Percentiles rank a stretch among this genome's conserved stretches.
Conservation (phyloP, 1,139 yeast species). For the Suhomyces wounanorum region DNA sequence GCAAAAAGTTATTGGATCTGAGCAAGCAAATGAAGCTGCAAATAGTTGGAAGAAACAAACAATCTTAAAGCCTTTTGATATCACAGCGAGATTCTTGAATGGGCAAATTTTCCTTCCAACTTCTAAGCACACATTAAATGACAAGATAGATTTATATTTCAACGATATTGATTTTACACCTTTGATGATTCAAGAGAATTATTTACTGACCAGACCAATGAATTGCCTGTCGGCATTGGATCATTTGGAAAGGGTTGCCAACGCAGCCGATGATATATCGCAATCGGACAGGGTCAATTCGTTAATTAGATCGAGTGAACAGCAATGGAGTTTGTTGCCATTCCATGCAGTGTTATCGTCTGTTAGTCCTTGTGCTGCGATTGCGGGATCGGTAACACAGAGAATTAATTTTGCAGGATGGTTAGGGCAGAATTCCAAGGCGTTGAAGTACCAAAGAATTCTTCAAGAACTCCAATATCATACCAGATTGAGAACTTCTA, state of each 20-base stretch:
- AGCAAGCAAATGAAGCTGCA: constrained; percentile 52
- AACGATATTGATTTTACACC: constrained; percentile 96
- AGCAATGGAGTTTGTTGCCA: constrained; percentile 95
- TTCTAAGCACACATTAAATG: constrained; percentile 63
- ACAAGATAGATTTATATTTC: constrained; percentile 85
- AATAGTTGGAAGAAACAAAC: constrained; percentile 86
- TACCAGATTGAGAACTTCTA: constrained; percentile 74
- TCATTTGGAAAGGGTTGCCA: constrained; percentile 65
- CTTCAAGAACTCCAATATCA: constrained; percentile 90
- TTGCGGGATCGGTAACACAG: constrained; percentile 71
- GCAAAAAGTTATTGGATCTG: constrained; percentile 59
- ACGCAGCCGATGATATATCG: constrained; percentile 85
- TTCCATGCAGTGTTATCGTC: constrained; percentile 88
- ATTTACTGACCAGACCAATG: constrained; percentile 65
- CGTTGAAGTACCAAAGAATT: constrained; percentile 72
- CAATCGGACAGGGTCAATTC: constrained; percentile 79
- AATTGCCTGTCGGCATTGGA: constrained; percentile 35
- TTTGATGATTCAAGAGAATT: constrained; percentile 94
- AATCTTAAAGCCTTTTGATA: constrained; percentile 91
- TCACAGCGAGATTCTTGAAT: constrained; percentile 68
- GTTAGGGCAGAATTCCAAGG: constrained; percentile 90
- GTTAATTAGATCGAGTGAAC: constrained; percentile 86
- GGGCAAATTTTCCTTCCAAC: constrained; percentile 61
- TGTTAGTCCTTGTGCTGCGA: constrained; percentile 73
- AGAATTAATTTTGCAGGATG: constrained; percentile 81